A percentile compares a stretch with the other conserved stretches of the same genome.
Conservation (phyloP, 2,329 filamentous ascomycete species). For the Cladosporium sp. region DNA sequence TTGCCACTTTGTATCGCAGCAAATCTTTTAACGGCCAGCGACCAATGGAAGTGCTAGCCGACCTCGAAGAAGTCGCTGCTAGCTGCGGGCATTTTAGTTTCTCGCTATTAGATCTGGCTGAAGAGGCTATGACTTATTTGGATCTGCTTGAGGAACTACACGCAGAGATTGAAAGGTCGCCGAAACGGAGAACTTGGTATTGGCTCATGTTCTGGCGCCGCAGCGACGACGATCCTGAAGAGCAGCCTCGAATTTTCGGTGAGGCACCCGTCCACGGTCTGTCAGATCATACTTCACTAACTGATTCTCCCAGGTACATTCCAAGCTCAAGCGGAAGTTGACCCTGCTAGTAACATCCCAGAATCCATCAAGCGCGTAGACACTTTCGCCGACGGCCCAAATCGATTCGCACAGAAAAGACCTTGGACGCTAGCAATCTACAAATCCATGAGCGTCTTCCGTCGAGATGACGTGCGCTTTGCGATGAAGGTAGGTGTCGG, state of each 20-base stretch:
- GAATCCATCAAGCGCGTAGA: constrained; percentile 28
- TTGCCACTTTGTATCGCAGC: constrained; percentile 74
- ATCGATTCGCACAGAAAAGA: constrained; percentile 1
- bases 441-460: constrained; percentile 52
- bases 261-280: background rate
- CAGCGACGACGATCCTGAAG: background rate
- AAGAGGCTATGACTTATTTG: constrained; percentile 80
- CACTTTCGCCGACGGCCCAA: constrained; percentile 25
- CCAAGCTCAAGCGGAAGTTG: constrained; percentile 5
- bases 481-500: constrained; percentile 92
- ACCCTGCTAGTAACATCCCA: constrained; percentile 20
- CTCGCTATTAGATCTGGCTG: constrained; percentile 82
- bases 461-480: constrained; percentile 67
- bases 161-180: constrained; percentile 58
- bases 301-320: constrained; percentile 7
- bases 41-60: constrained; percentile 67
- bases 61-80: constrained; percentile 96
- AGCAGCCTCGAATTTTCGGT: constrained; percentile 6
- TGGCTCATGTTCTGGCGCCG: constrained; percentile 77
- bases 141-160: constrained; percentile 83
- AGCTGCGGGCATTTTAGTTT: constrained; percentile 97
- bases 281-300: too few relatives aligned
- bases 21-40: constrained; percentile 42
- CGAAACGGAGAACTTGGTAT: constrained; percentile 65
- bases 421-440: constrained; percentile 48